Evolutionary conservation across 345 rosid species (phyloP), one percentile per base, ranked within the genome.

Genomic region (Syzygium oleosum): DNA sequence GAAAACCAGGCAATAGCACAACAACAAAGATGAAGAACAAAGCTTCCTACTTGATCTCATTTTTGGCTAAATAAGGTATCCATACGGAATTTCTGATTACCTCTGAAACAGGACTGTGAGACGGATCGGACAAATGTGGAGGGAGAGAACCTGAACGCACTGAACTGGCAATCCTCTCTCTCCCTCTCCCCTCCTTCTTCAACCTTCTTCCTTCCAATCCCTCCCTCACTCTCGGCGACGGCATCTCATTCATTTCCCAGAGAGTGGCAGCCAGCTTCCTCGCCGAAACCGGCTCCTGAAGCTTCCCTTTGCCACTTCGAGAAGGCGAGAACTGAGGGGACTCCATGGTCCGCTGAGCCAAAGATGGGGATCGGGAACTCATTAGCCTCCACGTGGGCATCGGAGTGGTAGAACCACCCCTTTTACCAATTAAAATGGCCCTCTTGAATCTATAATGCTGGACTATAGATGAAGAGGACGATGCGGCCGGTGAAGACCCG

Each of bases 231-330:
- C 93, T 91, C 10, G 98, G 96, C 15, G 98, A 95, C 84, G 99
- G 99, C 91, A 96, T 94, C 95, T 94, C 98, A 84, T 98, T 98
- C 98, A 98, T 94, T 92, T 96, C 99, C 99, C 99, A 98, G 85
- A 98, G 90, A 34, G 99, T 96, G 5, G 99, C 99, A 25, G 99
- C 99, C 85, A 98, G 92, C 90, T 98, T 98, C 94, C 99, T 93
- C 14, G 98, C 99, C 3, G 99, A 98, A 84, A 96, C 97, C 16
- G 97, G 99, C 88, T 90, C 90, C 73, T 87, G 91, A 85, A 88
- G 88, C 91, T 95, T 91, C 65, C 80, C 91, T 87, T 85, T 93
- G 29, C 87, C 87, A 61, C 52, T 90, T 56, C 86, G 91, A 22
- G 98, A 94, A 43, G 91, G 90, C 38, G 93, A 88, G 90, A 87